phyloP scores from a whole-genome alignment of 1,284 basidiomycete genomes.

The Mycena sp. region DNA sequence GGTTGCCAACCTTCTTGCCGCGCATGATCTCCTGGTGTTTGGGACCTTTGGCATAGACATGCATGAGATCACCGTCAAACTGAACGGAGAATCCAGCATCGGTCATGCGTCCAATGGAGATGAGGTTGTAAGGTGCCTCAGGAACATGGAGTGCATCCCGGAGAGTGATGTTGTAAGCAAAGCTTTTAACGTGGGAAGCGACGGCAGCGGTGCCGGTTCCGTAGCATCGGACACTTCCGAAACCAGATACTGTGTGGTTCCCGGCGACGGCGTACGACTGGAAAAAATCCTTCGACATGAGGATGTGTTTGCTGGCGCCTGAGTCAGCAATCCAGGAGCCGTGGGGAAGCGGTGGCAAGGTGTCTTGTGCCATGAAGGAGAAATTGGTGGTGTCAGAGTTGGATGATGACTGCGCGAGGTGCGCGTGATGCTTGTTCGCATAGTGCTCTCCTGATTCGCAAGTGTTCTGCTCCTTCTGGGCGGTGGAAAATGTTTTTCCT shows the following conservation, averaged over 20 bases:
- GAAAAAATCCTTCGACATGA: conserved; percentile 5
- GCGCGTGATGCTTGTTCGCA: conserved; percentile 9
- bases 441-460: conserved; percentile 9
- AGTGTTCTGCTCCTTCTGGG: conserved; percentile 18
- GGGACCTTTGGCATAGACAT: background rate
- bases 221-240: conserved; percentile 6
- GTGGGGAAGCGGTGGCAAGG: background rate
- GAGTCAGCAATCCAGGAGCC: conserved; percentile 12
- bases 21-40: conserved; percentile 17
- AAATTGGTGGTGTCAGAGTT: background rate
- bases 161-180: conserved; percentile 31
- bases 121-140: conserved; percentile 43
- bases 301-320: conserved; percentile 13
- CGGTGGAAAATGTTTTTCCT: conserved; percentile 14
- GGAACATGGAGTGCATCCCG: conserved; percentile 45
- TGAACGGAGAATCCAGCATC: conserved; percentile 21
- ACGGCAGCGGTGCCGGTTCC: conserved; percentile 23
- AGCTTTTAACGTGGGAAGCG: conserved; percentile 18
- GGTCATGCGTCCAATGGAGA: conserved; percentile 42
- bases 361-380: conserved; percentile 9
- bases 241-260: conserved; percentile 16
- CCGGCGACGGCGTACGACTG: conserved; percentile 4
- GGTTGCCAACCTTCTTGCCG: conserved; percentile 10
- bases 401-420: conserved; percentile 3
- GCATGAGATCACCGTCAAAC: conserved; percentile 17